Evolutionary conservation across 306 rosid species (phyloP), one percentile per base, ranked within the genome.

Genomic region (Prunus padus): DNA sequence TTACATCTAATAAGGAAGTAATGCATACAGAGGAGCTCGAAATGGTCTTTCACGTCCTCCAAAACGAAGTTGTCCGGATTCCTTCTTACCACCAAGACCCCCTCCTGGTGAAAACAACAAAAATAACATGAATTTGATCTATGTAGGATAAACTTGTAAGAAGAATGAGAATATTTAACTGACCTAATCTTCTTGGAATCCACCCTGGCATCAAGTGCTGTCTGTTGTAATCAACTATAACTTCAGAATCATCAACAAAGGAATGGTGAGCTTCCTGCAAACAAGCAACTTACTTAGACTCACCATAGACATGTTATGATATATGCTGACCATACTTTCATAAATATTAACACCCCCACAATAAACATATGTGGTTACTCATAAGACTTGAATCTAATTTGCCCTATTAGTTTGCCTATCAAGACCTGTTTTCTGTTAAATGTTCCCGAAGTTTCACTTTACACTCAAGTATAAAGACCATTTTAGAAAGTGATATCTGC

Each of bases 21-120:
- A 63, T 71, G 65, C 72, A 72, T 88, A 94, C 94, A 94, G 67
- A 57, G 97, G 97, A 76, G 97, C 98, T 51, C 89, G 97, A 66
- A 94, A 94, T 49, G 98, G 98, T 77, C 90, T 90, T 71, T 90
- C 98, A 76, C 97, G 87, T 81, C 98, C 98, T 51, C 98, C 98
- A 79, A 94, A 94, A 42, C 98, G 96, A n/a, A n/a, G 96, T 77
- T 94, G 98, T 70, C 98, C 98, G 9, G 98, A 94, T 81, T 94
- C 98, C 86, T 94, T 94, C 87, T 84, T 85, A 75, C 98, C 96
- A 69, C 98, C 91, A 74, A 94, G 93, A 72, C 97, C 98, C n/a
- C n/a, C 97, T 76, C 98, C 97, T 94, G 77, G 42, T 51, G 28
- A 75, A 69, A 77, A 52, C 57, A 55, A 44, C 6, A 31, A 45